A percentile compares a stretch with the other conserved stretches of the same genome.
phyloP scores from a whole-genome alignment of 805 yeast genomes.

The Wickerhamomyces xylosicus region DNA sequence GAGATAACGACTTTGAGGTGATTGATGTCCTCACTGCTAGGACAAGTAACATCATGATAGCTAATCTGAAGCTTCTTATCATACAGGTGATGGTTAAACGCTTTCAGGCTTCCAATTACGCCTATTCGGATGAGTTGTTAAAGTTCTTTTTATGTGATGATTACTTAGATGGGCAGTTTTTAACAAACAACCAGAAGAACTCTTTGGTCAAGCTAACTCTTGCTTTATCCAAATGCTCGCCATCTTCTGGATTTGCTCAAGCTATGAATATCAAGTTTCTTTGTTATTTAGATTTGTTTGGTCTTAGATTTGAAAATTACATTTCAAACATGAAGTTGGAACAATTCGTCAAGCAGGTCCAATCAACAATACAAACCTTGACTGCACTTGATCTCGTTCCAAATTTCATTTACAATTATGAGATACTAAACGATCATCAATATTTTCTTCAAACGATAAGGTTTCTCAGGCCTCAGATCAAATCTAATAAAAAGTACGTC shows the following conservation, averaged over 20 bases:
- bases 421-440: conserved; percentile 6
- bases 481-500: neutral
- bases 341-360: conserved; percentile 4
- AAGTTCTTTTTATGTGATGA: conserved; percentile 8
- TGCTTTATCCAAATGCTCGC: conserved; percentile 11
- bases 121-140: conserved; percentile 2
- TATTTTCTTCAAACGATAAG: conserved; percentile 1
- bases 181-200: conserved; percentile 7
- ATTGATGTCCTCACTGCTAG: neutral
- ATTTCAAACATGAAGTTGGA: conserved; percentile 10
- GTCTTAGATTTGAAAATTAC: conserved; percentile 10
- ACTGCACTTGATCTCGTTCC: conserved; percentile 7
- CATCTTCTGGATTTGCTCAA: conserved; percentile 10
- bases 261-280: conserved; percentile 16
- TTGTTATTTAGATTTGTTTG: conserved; percentile 8
- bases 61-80: conserved; percentile 10
- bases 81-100: conserved; percentile 14
- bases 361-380: conserved; percentile 1
- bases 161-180: neutral
- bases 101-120: conserved; percentile 10
- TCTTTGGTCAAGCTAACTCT: conserved; percentile 11
- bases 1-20: neutral
- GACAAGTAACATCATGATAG: neutral
- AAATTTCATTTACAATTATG: conserved; percentile 7
- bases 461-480: neutral